These are phyloP conservation scores for Backusella macrospora DNA, from an alignment of 192 early-diverging fungal genomes.

Conservation along the genomic window DNA sequence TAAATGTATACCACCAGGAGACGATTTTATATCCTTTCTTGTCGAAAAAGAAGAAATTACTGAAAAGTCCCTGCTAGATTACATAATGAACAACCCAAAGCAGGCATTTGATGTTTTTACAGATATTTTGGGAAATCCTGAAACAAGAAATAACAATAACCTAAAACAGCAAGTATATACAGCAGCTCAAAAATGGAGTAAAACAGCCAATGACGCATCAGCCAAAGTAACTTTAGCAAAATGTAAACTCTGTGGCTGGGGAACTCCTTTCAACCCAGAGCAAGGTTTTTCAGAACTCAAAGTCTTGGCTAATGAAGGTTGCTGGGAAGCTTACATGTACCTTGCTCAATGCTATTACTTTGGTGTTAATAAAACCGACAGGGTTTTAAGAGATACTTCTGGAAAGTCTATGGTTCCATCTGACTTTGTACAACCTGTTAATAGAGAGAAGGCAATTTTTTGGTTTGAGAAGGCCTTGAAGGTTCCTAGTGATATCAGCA, in stretches of 20 bases:
- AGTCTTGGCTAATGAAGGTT: slow-evolving; percentile 22
- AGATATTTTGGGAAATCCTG: slow-evolving; percentile 1
- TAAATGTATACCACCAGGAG: not conserved
- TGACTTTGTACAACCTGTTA: slow-evolving; percentile 20
- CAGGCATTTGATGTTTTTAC: slow-evolving; percentile 14
- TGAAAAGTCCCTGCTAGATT: not conserved
- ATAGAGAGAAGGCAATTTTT: slow-evolving; percentile 27
- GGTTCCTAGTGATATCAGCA: not conserved
- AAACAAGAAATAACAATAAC: slow-evolving; percentile 2
- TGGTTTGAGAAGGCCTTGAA: slow-evolving; percentile 32
- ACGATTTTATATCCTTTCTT: not conserved
- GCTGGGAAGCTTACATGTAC: slow-evolving; percentile 37
- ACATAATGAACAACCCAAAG: slow-evolving; percentile 2
- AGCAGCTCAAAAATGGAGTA: slow-evolving; percentile 17
- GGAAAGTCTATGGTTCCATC: not conserved
- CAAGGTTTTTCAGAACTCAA: slow-evolving; percentile 30
- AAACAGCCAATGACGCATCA: slow-evolving; percentile 8
- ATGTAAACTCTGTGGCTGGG: slow-evolving; percentile 41
- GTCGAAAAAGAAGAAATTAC: not conserved
- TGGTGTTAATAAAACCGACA: slow-evolving; percentile 20
- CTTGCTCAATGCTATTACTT: slow-evolving; percentile 35
- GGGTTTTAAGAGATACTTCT: not conserved
- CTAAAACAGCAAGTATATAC: slow-evolving; percentile 17
- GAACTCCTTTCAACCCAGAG: slow-evolving; percentile 18
- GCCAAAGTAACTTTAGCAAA: slow-evolving; percentile 37